These are phyloP conservation scores for Oxytropis ochrocephala DNA, from an alignment of 306 rosid species.

Conservation along the genomic window DNA sequence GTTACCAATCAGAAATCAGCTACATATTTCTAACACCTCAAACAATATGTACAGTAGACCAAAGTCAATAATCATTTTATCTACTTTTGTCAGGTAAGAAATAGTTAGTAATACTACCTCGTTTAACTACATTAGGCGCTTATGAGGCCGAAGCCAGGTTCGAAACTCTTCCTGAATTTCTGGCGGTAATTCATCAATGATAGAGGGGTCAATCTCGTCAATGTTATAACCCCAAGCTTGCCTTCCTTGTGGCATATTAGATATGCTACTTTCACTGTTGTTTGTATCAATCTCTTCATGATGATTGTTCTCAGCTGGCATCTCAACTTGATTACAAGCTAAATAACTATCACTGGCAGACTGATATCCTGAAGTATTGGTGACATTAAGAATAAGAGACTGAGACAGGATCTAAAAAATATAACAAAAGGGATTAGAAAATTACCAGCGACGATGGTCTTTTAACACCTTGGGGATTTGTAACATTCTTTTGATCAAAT, in stretches of 20 bases:
- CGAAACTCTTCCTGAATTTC: constrained; percentile 78
- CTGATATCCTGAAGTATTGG: constrained; percentile 24
- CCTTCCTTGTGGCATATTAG: constrained; percentile 30
- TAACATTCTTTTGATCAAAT: constrained; percentile 37
- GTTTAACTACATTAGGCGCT: constrained; percentile 52
- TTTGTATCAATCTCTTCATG: constrained; percentile 23
- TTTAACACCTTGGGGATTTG: constrained; percentile 32
- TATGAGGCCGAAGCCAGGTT: constrained; percentile 59
- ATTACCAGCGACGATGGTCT: constrained; percentile 32
- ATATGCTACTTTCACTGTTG: background rate
- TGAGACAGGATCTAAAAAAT: background rate
- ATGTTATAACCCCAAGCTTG: constrained; percentile 62
- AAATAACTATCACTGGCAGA: constrained; percentile 13
- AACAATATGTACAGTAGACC: background rate
- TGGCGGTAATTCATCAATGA: constrained; percentile 71
- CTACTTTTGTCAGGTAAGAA: constrained; percentile 52
- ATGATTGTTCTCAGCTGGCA: constrained; percentile 12
- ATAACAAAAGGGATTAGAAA: constrained; percentile 2
- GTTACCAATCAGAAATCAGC: constrained; percentile 8
- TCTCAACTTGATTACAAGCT: constrained; percentile 21
- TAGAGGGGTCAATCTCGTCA: constrained; percentile 75
- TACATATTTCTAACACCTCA: background rate
- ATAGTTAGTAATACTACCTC: constrained; percentile 62
- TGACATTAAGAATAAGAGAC: background rate
- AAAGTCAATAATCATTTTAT: constrained; percentile 9